phyloP scores from a whole-genome alignment of 2,329 filamentous ascomycete genomes.

The Fusarium temperatum region DNA sequence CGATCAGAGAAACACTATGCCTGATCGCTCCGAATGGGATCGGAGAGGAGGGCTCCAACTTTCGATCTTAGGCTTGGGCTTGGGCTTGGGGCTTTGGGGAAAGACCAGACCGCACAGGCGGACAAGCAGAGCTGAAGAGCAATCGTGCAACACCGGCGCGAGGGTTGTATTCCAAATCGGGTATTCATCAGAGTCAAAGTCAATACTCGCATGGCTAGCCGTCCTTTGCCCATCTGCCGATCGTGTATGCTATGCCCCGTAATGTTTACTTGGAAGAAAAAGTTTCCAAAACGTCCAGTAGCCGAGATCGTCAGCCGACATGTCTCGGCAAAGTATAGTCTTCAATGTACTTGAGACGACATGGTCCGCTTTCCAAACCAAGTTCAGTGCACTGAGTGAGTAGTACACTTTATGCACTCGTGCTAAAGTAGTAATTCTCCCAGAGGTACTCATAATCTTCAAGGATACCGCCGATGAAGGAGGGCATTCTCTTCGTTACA shows the following conservation, averaged over 20 bases:
- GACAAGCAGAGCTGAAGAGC: background rate
- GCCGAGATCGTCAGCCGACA: conserved; percentile 16
- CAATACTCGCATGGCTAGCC: conserved; percentile 1
- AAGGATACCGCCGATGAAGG: conserved; percentile 83
- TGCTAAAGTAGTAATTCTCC: conserved; percentile 96
- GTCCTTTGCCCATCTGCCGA: conserved; percentile 10
- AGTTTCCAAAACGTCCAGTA: background rate
- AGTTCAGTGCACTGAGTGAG: background rate
- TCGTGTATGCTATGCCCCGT: background rate
- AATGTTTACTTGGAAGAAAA: background rate
- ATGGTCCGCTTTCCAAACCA: background rate
- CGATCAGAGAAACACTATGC: conserved; percentile 1
- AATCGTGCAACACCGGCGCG: conserved; percentile 24
- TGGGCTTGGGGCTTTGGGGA: background rate
- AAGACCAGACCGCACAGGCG: conserved; percentile 3
- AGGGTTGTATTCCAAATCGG: conserved; percentile 17
- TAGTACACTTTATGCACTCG: conserved; percentile 50
- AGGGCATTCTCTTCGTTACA: conserved; percentile 79
- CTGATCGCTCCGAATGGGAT: conserved; percentile 16
- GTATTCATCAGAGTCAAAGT: conserved; percentile 1
- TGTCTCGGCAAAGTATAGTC: background rate
- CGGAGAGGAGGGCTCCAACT: conserved; percentile 15
- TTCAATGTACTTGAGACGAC: conserved; percentile 15
- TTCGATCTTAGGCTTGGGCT: background rate
- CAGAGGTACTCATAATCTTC: conserved; percentile 98